Base-by-base conservation (phyloP, 768 basidiomycete species). In the Rhodosporidiobolus odoratus region DNA sequence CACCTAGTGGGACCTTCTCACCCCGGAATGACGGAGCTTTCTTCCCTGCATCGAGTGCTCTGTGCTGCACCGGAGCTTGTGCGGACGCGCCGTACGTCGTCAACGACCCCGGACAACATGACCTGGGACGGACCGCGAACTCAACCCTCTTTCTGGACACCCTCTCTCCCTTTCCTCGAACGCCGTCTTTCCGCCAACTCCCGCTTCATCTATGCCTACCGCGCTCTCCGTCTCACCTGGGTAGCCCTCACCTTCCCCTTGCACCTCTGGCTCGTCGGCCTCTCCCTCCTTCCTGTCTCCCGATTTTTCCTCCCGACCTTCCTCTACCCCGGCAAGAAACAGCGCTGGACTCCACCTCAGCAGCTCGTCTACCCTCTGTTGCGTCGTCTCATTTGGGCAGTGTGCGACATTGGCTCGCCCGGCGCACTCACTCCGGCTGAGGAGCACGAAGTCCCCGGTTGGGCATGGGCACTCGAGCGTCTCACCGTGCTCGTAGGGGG, bases 331-430 rank as follows among this genome's bases (percentile, higher is more conserved):
- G 58, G 38, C 40, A 50, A 43, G n/a, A 12, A 35, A 0, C 65
- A 58, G 34, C 41, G 66, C 57, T 75, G 74, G 74, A 66, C 35
- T 13, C 38, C 56, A 3, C 47, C 30, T 19, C 74, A 75, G 38
- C 54, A 58, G 8, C 34, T 72, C 41, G 65, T 65, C 16, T 75
- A 75, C 41, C 74, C 74, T 1, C 45, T 75, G 40, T 40, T 75
- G 48, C 54, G 71, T 15, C 41, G 74, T 1, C 12, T 67, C 23
- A 69, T 75, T 34, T 75, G 74, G 74, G 67, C 67, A 16, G 30
- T 63, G 16, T 58, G 61, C 30, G 66, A 68, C 48, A 52, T 70
- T 45, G 63, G 65, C 25, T 38, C 57, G 23, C 60, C 60, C 8
- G 59, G 40, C 40, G 59, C 56, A 9, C 43, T 69, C 21, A 69